Percentiles rank a stretch among this genome's conserved stretches.
Conservation (phyloP, 2,329 filamentous ascomycete species). For the Sarocladium brachiariae region DNA sequence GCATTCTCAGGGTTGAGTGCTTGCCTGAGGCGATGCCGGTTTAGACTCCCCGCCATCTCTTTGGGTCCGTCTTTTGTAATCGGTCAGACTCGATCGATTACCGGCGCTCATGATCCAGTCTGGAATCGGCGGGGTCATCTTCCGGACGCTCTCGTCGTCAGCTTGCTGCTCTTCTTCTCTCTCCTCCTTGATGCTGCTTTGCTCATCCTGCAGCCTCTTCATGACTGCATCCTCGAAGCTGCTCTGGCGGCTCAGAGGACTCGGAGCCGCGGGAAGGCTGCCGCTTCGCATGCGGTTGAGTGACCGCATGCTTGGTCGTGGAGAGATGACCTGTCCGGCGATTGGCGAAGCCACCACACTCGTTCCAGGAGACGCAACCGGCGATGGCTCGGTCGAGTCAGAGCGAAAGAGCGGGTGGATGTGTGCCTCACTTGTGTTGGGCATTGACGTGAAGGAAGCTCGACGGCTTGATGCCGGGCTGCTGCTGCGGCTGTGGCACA, state of each 20-base stretch:
- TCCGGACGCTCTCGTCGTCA: constrained; percentile 40
- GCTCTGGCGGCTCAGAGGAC: constrained; percentile 41
- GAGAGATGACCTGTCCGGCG: constrained; percentile 56
- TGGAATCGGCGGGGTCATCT: constrained; percentile 46
- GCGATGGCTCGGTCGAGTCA: constrained; percentile 57
- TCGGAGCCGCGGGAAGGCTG: constrained; percentile 40
- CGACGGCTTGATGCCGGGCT: constrained; percentile 32
- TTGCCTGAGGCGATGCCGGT: neutral
- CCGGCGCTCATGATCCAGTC: constrained; percentile 53
- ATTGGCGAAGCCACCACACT: constrained; percentile 64
- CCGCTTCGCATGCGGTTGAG: constrained; percentile 49
- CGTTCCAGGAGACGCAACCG: constrained; percentile 61
- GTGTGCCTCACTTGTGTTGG: constrained; percentile 50
- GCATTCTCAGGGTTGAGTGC: neutral
- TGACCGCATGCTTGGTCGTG: constrained; percentile 43
- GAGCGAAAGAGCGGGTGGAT: constrained; percentile 75
- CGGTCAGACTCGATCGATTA: constrained; percentile 41
- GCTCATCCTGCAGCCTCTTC: constrained; percentile 16
- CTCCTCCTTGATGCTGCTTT: constrained; percentile 18
- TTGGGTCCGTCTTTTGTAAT: constrained; percentile 26
- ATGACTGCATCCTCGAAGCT: constrained; percentile 41
- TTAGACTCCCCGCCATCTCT: constrained; percentile 1
- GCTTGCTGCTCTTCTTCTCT: constrained; percentile 18
- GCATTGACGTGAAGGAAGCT: constrained; percentile 25
- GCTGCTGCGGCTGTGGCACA: constrained; percentile 43